phyloP scores from a whole-genome alignment of 805 yeast genomes.

The Saccharomycopsis sp. region DNA sequence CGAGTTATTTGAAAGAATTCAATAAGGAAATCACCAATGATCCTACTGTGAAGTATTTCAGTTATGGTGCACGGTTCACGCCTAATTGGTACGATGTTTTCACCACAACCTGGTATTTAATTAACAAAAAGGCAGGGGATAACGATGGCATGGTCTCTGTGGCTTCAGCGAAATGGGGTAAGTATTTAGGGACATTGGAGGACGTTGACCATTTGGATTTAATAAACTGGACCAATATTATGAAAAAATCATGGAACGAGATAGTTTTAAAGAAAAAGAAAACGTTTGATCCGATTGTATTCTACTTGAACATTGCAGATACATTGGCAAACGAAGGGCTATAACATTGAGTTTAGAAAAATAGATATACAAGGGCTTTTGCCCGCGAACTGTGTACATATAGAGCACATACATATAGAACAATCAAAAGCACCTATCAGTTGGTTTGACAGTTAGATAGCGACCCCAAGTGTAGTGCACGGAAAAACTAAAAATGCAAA shows the following conservation, averaged over 20 bases:
- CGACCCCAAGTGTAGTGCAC: background rate
- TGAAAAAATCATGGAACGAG: conserved; percentile 34
- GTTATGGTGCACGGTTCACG: conserved; percentile 70
- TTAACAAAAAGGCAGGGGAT: conserved; percentile 42
- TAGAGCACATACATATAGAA: too few relatives aligned
- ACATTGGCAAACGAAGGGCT: conserved; percentile 53
- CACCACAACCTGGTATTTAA: conserved; percentile 54
- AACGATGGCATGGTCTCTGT: conserved; percentile 88
- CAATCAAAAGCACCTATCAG: too few relatives aligned
- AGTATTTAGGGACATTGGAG: conserved; percentile 68
- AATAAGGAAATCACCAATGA: conserved; percentile 47
- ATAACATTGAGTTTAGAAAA: conserved; percentile 24
- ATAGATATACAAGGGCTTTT: background rate
- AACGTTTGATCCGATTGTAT: conserved; percentile 56
- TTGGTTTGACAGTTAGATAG: too few relatives aligned
- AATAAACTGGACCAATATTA: conserved; percentile 69
- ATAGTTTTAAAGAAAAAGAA: conserved; percentile 28
- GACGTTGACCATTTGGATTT: conserved; percentile 81
- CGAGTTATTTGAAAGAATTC: conserved; percentile 43
- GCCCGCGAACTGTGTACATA: too few relatives aligned
- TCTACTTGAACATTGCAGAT: conserved; percentile 64
- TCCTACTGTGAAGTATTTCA: conserved; percentile 63
- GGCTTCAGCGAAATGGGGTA: conserved; percentile 75
- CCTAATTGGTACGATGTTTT: conserved; percentile 63
- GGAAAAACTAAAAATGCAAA: background rate